Conservation (phyloP, 225 moss, liverwort and hornwort species). For the Asterella californica region DNA sequence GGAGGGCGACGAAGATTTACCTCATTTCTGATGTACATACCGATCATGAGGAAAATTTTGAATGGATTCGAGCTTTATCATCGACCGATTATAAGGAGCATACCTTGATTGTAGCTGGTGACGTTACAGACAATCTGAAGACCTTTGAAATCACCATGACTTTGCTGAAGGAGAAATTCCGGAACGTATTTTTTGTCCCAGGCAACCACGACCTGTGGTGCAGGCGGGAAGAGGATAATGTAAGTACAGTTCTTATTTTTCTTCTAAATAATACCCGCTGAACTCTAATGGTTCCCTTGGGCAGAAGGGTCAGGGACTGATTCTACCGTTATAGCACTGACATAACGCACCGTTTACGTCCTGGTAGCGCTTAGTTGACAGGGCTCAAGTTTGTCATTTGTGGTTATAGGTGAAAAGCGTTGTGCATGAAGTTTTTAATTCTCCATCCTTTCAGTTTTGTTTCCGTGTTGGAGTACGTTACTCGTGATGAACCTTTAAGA, state of each 20-base stretch:
- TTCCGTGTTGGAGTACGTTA: too few species aligned
- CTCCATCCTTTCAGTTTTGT: too few species aligned
- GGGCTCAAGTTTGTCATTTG: too few species aligned
- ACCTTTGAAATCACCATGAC: constrained; percentile 59
- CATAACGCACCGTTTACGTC: too few species aligned
- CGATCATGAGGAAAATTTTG: constrained; percentile 70
- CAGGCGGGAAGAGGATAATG: constrained; percentile 53
- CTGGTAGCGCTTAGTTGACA: too few species aligned
- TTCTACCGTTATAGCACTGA: too few species aligned
- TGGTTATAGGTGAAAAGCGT: too few species aligned
- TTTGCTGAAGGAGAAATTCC: constrained; percentile 62
- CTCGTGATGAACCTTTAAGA: not conserved
- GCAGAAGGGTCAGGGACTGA: not conserved
- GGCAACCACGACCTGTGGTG: constrained; percentile 98
- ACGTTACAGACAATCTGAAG: constrained; percentile 66
- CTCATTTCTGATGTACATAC: constrained; percentile 84
- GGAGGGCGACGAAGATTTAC: constrained; percentile 62
- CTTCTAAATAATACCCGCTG: not conserved
- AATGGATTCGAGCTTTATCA: constrained; percentile 67
- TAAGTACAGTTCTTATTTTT: not conserved
- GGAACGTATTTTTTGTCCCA: constrained; percentile 72
- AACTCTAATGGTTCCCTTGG: not conserved
- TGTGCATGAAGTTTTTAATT: too few species aligned
- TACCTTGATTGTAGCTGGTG: constrained; percentile 79
- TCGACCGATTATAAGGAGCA: constrained; percentile 48